Evolutionary conservation across 192 early-diverging fungal species (phyloP).

Genomic region (Coemansia biformis): DNA sequence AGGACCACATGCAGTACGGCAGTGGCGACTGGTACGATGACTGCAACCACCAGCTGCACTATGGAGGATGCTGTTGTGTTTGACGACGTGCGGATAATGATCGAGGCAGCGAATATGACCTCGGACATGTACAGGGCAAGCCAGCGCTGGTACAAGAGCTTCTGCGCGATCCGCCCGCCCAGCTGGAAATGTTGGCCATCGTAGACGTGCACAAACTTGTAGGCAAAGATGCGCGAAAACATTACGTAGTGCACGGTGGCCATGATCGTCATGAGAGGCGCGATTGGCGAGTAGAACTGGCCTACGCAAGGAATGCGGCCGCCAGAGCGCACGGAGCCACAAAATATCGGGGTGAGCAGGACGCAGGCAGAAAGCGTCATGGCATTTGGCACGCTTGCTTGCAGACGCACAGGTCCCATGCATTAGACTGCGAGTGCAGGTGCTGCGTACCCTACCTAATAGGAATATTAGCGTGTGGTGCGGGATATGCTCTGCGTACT

Average conservation of each 20-base stretch:
- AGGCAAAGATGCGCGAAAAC: conserved; percentile 2
- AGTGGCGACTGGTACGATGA: neutral
- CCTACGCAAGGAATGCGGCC: too few species aligned
- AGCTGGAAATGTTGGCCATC: conserved; percentile 5
- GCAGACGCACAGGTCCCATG: too few species aligned
- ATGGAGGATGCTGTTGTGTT: neutral
- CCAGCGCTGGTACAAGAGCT: conserved; percentile 9
- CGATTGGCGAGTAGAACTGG: conserved; percentile 10
- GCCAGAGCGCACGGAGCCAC: too few species aligned
- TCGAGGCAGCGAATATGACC: neutral
- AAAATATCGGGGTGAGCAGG: too few species aligned
- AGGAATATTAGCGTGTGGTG: conserved; percentile 5
- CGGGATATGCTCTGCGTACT: conserved; percentile 7
- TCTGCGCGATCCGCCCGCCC: conserved; percentile 10
- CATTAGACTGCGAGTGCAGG: too few species aligned
- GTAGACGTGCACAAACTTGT: conserved; percentile 19
- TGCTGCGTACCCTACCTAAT: conserved; percentile 1
- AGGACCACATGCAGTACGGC: neutral
- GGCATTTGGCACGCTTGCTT: too few species aligned
- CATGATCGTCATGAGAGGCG: conserved; percentile 10
- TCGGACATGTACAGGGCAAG: conserved; percentile 7
- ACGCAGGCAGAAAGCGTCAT: too few species aligned
- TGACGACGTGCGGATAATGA: conserved; percentile 9
- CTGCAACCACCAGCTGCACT: conserved; percentile 3
- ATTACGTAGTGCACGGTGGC: conserved; percentile 4